Evolutionary conservation across 1,284 basidiomycete species (phyloP).

Genomic region (Naganishia cerealis): DNA sequence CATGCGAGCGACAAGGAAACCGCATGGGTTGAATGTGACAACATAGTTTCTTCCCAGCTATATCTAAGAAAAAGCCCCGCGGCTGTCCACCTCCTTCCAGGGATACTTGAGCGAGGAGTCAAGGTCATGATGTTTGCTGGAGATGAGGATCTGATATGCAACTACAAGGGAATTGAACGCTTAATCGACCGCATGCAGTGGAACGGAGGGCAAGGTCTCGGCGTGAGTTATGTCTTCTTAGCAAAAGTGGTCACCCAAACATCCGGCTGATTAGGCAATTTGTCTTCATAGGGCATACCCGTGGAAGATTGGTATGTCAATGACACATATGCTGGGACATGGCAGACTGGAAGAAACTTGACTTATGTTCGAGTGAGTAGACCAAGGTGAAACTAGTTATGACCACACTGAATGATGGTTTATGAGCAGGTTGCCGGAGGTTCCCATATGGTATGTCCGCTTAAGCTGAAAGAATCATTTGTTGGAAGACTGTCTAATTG

Average conservation of each 20-base stretch:
- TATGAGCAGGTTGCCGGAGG: conserved; percentile 61
- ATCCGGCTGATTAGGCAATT: neutral
- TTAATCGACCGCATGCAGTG: conserved; percentile 81
- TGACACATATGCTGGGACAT: conserved; percentile 76
- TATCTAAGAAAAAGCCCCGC: conserved; percentile 64
- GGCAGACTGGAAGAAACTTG: conserved; percentile 82
- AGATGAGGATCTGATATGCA: conserved; percentile 94
- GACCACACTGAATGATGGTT: neutral
- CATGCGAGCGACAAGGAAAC: conserved; percentile 77
- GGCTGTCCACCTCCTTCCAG: conserved; percentile 74
- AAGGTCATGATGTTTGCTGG: conserved; percentile 90
- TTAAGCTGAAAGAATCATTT: neutral
- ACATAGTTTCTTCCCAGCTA: conserved; percentile 68
- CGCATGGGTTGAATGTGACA: conserved; percentile 85
- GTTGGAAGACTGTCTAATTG: neutral
- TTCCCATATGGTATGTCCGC: conserved; percentile 72
- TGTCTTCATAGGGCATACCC: conserved; percentile 63
- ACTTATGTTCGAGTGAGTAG: conserved; percentile 80
- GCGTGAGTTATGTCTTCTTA: conserved; percentile 60
- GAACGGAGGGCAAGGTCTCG: conserved; percentile 80
- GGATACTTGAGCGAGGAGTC: conserved; percentile 69
- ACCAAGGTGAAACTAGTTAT: neutral
- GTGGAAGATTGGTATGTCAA: conserved; percentile 77
- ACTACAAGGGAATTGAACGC: conserved; percentile 84
- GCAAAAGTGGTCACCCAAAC: neutral